Percentiles rank a stretch among this genome's conserved stretches.
Conservation (phyloP, 768 basidiomycete genomes). For the Hydnum rufescens region DNA sequence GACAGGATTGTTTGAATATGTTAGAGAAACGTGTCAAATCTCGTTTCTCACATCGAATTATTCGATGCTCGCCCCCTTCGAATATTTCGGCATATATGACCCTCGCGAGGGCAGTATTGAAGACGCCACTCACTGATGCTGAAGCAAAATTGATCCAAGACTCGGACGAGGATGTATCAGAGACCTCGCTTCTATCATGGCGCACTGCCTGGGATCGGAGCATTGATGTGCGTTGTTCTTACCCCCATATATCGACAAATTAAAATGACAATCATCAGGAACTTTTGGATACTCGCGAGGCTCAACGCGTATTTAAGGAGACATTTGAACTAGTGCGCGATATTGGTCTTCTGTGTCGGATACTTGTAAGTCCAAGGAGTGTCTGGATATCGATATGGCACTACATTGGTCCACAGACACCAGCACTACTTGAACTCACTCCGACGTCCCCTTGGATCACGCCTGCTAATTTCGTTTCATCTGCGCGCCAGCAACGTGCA, state of each 20-base stretch:
- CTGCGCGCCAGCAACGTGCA: conserved; percentile 32
- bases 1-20: conserved; percentile 56
- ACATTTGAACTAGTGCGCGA: conserved; percentile 43
- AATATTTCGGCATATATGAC: conserved; percentile 30
- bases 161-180: conserved; percentile 11
- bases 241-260: not conserved
- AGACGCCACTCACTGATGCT: conserved; percentile 16
- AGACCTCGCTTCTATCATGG: conserved; percentile 33
- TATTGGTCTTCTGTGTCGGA: conserved; percentile 18
- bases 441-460: conserved; percentile 36
- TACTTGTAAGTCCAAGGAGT: not conserved
- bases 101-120: conserved; percentile 30
- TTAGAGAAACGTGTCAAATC: conserved; percentile 96
- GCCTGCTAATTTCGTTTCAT: conserved; percentile 23
- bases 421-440: conserved; percentile 19
- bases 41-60: conserved; percentile 81
- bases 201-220: conserved; percentile 31
- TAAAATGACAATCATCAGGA: conserved; percentile 8
- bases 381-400: not conserved
- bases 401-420: conserved; percentile 10
- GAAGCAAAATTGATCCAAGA: not conserved
- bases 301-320: conserved; percentile 31
- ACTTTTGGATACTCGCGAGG: conserved; percentile 32
- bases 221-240: conserved; percentile 24
- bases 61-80: conserved; percentile 48